Base-by-base conservation (phyloP, 1,284 basidiomycete species). In the Moesziomyces parantarcticus region DNA sequence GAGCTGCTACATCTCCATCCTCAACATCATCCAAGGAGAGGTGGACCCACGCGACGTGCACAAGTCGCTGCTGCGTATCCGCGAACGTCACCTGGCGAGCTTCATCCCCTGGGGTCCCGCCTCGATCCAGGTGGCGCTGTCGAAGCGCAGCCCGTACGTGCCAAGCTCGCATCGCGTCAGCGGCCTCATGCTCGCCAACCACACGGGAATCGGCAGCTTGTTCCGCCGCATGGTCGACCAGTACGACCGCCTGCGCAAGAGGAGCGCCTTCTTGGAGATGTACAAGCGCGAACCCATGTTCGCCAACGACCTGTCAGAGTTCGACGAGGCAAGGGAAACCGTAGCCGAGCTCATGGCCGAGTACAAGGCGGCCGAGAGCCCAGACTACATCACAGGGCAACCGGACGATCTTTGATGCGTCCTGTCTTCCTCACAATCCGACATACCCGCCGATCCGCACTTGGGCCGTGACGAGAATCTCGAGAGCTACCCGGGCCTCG, bases 31-130 rank as follows among this genome's bases (percentile, higher is more conserved):
- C 69, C 94, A 97, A 83, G 95, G 96, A 39, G 96, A 99, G 76
- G 78, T 99, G 9, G 96, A 99, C 83, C 95, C 97, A 6, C 95
- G 94, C 20, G 97, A 99, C 84, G 97, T 97, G 78, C 97, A 99
- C 85, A 97, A 99, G 89, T 97, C 94, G 16, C 87, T 99, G 34
- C 88, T 99, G 23, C 91, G 97, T 10, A 99, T 99, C 78, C 90
- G 97, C 34, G 97, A 99, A 85, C 89, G 96, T 32, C 93, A 98
- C 81, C 87, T 99, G 16, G 96, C 97, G 8, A 97, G 92, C 83
- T 99, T 99, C 85, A 98, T 99, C 68, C 96, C 97, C 3, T 99
- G 97, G 97, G 97, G 97, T 5, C 97, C 97, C 1, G 96, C 96
- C 1, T 95, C 93, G 45, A 97, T 98, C 78, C 97, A 99, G 86